Evolutionary conservation across 768 basidiomycete species (phyloP).

Genomic region (Galerina marginata): DNA sequence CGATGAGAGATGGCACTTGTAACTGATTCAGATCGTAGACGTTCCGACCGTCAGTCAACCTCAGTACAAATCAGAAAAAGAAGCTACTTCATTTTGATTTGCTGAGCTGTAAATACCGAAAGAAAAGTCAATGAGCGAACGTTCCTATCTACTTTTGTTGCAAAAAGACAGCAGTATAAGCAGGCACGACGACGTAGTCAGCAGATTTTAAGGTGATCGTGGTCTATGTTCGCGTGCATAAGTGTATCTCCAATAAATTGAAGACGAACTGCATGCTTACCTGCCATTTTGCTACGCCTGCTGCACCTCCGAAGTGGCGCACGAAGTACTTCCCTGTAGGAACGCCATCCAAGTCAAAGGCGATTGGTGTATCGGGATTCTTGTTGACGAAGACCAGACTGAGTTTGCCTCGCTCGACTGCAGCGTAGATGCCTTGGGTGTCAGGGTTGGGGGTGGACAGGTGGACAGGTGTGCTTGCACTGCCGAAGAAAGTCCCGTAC

Average conservation of each 20-base stretch:
- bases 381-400: conserved; percentile 59
- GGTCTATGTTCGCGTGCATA: conserved; percentile 23
- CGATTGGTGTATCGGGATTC: conserved; percentile 44
- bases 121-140: too few relatives aligned
- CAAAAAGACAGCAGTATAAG: conserved; percentile 43
- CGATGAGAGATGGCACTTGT: too few relatives aligned
- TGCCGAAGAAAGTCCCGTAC: conserved; percentile 52
- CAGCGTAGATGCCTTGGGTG: conserved; percentile 52
- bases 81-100: too few relatives aligned
- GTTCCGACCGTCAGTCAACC: too few relatives aligned
- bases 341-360: conserved; percentile 47
- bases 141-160: conserved; percentile 26
- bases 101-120: too few relatives aligned
- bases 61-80: too few relatives aligned
- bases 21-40: too few relatives aligned
- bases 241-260: neutral
- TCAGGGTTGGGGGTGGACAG: conserved; percentile 45
- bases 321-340: conserved; percentile 56
- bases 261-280: conserved; percentile 29
- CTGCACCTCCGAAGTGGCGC: conserved; percentile 60
- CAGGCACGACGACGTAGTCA: conserved; percentile 39
- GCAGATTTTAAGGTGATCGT: conserved; percentile 36
- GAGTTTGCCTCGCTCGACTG: conserved; percentile 43
- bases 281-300: conserved; percentile 62
- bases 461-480: conserved; percentile 49